Conservation (phyloP, 305 asterid species). For the Salvia sclarea region DNA sequence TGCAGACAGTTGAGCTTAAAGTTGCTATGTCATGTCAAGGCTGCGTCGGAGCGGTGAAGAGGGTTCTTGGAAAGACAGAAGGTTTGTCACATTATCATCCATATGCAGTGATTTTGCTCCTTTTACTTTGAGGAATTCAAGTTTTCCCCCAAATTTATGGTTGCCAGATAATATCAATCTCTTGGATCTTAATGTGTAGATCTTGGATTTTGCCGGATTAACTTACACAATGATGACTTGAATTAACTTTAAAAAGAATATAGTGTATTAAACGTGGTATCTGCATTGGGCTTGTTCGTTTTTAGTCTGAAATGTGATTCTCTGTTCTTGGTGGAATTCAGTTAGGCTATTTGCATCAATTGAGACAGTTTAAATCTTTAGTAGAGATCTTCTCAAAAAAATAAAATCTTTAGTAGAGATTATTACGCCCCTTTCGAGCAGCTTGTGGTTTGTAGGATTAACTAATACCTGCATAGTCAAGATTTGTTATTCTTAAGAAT, state of each 20-base stretch:
- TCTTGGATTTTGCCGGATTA: neutral
- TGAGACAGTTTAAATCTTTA: neutral
- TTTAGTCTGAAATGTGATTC: neutral
- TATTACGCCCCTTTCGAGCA: slow-evolving; percentile 6
- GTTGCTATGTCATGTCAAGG: slow-evolving; percentile 91
- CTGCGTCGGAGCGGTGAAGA: slow-evolving; percentile 80
- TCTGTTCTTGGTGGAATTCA: neutral
- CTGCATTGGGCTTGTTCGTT: slow-evolving; percentile 10
- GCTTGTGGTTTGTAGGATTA: neutral
- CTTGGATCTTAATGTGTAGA: neutral
- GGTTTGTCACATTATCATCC: slow-evolving; percentile 44
- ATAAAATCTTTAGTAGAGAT: too few species aligned
- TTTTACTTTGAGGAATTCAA: neutral
- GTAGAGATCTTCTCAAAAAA: too few species aligned
- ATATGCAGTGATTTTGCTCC: neutral
- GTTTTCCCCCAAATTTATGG: neutral
- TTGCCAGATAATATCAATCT: neutral
- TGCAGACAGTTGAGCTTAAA: slow-evolving; percentile 86
- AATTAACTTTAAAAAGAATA: neutral
- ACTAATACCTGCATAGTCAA: too few species aligned
- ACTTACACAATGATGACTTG: neutral
- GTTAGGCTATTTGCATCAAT: neutral
- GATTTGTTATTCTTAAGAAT: neutral
- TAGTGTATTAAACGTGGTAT: neutral
- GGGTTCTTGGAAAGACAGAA: slow-evolving; percentile 79